These are phyloP conservation scores for Zelonia costaricensis DNA, from an alignment of 208 protist species.

Conservation along the genomic window DNA sequence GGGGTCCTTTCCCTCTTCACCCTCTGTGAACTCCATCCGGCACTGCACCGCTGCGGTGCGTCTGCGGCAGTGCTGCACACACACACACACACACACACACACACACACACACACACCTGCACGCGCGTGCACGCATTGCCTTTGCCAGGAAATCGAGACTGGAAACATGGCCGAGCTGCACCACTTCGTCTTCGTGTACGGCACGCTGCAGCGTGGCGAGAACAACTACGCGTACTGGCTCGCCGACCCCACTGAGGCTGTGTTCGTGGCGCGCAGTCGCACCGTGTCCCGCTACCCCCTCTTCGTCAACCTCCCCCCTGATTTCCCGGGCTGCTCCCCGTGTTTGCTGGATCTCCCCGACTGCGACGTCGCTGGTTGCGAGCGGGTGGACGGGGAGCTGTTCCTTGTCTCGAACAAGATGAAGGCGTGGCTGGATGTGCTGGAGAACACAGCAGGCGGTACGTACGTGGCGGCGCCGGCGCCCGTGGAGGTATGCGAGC, in stretches of 20 bases:
- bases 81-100: neutral
- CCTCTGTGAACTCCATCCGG: too few species aligned
- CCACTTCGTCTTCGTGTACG: constrained; percentile 70
- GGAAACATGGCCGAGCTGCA: constrained; percentile 8
- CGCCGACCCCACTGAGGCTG: constrained; percentile 40
- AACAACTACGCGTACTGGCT: constrained; percentile 77
- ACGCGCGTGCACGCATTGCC: neutral
- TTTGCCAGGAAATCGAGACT: neutral
- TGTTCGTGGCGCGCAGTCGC: constrained; percentile 43
- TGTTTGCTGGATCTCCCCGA: constrained; percentile 53
- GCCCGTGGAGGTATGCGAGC: constrained; percentile 28
- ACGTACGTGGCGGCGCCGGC: constrained; percentile 30
- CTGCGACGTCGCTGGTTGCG: constrained; percentile 16
- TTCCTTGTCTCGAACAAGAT: constrained; percentile 57
- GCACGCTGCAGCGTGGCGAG: constrained; percentile 66
- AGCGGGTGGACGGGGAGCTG: constrained; percentile 63
- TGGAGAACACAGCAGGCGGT: constrained; percentile 44
- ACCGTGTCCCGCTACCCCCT: constrained; percentile 57
- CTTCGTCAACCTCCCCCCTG: constrained; percentile 57
- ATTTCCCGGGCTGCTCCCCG: constrained; percentile 42
- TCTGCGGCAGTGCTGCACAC: neutral
- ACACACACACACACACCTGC: neutral
- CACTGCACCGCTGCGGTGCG: neutral
- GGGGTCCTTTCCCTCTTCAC: neutral
- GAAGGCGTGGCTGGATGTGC: constrained; percentile 61